Base-by-base conservation (phyloP, 2,329 filamentous ascomycete species). In the Botrytis fragariae region DNA sequence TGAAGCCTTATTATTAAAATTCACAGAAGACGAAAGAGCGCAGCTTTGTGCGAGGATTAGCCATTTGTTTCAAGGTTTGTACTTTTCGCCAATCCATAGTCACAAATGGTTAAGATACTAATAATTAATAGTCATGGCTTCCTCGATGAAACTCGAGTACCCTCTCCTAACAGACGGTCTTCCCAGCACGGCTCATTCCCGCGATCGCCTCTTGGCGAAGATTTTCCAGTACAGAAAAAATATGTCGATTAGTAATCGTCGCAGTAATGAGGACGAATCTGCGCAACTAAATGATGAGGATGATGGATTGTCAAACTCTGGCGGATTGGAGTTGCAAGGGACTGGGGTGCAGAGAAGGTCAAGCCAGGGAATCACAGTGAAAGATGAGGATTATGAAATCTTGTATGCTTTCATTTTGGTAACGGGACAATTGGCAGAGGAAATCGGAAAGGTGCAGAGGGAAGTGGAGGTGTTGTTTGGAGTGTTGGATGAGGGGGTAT, bases 61-160 rank as follows among this genome's bases (percentile, higher is more conserved):
- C 80, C 96, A 98, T 86, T 87, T 99, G 25, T 89, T 89, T 76
- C 86, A 90, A 80, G 83, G 79, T 74, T 74, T 5, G 71, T 54
- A 32, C 42, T 51, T 5, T 42, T 39, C 35, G 20, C 42, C 14
- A 29, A 44, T 45, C 20, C 39, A 29, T 32, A 16, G 4, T n/a
- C 2, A 64, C 60, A 25, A 48, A 70, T 42, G 10, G n/a, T 18
- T 79, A 81, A 65, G 80, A 59, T 4, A 51, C 72, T 54, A 22
- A 39, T 25, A 69, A 81, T 42, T 29, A 45, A 54, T 35, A 80
- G 96, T 98, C 9, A 88, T 99, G 75, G 96, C 96, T 1, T 96
- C 93, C 60, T 97, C 93, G 22, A 90, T 98, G 84, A 97, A 97
- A 86, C 87, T 98, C 14, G 95, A 97, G 83, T 98, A 97, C 79